These are phyloP conservation scores for Monosporascus sp. DNA, from an alignment of 2,329 filamentous ascomycete species.

Conservation along the genomic window DNA sequence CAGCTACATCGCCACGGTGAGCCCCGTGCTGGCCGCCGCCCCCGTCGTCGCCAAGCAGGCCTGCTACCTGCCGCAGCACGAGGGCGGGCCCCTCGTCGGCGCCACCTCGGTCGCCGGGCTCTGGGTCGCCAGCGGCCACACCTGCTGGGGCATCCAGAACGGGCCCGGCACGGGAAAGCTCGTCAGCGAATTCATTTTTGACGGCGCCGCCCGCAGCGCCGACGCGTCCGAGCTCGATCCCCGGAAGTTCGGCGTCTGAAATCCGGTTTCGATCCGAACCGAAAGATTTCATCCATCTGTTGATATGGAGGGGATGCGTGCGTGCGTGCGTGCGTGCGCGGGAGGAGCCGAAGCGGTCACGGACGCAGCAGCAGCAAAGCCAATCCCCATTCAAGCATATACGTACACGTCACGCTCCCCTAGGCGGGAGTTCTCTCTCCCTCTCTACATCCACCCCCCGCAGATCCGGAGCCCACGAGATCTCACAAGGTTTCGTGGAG, in stretches of 20 bases:
- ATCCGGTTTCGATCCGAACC: background rate
- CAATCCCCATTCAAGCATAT: no score
- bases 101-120: conserved; percentile 67
- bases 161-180: conserved; percentile 79
- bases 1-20: conserved; percentile 66
- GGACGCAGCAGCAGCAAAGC: no score
- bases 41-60: conserved; percentile 74
- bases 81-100: conserved; percentile 70
- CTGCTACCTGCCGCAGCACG: conserved; percentile 84
- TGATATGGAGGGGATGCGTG: no score
- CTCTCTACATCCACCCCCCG: no score
- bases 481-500: no score
- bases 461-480: no score
- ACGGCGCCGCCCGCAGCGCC: conserved; percentile 64
- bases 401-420: no score
- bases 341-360: no score
- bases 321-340: no score
- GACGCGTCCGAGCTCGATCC: conserved; percentile 64
- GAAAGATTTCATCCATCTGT: no score
- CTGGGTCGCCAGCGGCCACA: conserved; percentile 83
- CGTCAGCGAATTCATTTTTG: conserved; percentile 74
- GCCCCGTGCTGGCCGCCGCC: conserved; percentile 60
- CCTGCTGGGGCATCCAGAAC: conserved; percentile 98
- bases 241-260: conserved; percentile 51
- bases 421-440: no score